These are phyloP conservation scores for Ceratorhiza oryzae-sativae DNA, from an alignment of 1,284 basidiomycete genomes.

Conservation along the genomic window DNA sequence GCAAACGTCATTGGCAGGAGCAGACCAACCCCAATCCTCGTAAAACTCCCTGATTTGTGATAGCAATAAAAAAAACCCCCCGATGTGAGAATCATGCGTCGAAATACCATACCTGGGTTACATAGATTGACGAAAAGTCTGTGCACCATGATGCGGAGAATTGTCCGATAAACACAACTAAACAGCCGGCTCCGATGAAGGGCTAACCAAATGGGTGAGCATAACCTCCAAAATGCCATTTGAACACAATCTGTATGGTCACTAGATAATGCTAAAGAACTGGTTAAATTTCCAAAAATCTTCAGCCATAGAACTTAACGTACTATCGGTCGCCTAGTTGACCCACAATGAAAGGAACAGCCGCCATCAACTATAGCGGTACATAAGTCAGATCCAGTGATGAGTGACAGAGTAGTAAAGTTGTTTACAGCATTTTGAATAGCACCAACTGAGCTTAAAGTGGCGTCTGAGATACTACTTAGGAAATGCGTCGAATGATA, in stretches of 20 bases:
- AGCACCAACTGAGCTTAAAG: constrained; percentile 40
- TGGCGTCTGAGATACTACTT: constrained; percentile 33
- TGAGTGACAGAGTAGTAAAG: not conserved
- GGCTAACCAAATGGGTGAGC: constrained; percentile 18
- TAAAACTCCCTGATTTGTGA: constrained; percentile 11
- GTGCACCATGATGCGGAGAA: constrained; percentile 44
- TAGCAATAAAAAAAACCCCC: not conserved
- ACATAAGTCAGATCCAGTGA: not conserved
- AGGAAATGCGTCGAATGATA: constrained; percentile 42
- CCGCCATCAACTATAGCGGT: constrained; percentile 37
- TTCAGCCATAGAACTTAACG: too few species aligned
- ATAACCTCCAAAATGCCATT: not conserved
- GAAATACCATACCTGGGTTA: constrained; percentile 44
- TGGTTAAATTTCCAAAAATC: too few species aligned
- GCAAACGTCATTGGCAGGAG: constrained; percentile 38
- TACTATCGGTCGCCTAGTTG: constrained; percentile 44
- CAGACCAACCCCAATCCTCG: constrained; percentile 24
- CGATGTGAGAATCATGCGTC: not conserved
- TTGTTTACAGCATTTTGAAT: constrained; percentile 39
- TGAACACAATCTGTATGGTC: constrained; percentile 17
- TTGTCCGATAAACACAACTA: constrained; percentile 41
- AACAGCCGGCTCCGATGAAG: constrained; percentile 43
- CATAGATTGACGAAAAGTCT: constrained; percentile 45
- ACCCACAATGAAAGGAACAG: constrained; percentile 42
- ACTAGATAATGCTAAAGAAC: too few species aligned